Conservation (phyloP, 176 grass and related monocot genomes). For the bread wheat (Triticum aestivum) region DNA sequence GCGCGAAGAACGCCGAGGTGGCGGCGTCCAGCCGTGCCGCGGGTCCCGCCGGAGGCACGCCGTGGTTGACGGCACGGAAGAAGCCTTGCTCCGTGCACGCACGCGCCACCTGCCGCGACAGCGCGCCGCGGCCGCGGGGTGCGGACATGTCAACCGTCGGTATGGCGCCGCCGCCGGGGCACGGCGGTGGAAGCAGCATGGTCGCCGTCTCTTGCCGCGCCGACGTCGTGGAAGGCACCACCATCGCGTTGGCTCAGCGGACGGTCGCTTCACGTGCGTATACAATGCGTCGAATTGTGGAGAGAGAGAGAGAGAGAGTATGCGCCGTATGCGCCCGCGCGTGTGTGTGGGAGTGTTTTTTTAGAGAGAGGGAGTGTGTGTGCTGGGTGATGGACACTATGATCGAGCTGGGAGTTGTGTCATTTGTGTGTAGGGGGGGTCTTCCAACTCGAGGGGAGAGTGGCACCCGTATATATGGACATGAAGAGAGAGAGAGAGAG, state of each 20-base stretch:
- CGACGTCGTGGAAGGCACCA: slow-evolving; percentile 55
- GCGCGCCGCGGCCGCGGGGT: slow-evolving; percentile 13
- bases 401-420: slow-evolving; percentile 17
- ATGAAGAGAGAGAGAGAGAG: neutral
- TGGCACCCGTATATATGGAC: slow-evolving; percentile 40
- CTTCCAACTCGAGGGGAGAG: slow-evolving; percentile 16
- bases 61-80: slow-evolving; percentile 75
- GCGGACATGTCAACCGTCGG: slow-evolving; percentile 71
- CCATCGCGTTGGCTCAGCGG: slow-evolving; percentile 34
- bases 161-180: slow-evolving; percentile 14
- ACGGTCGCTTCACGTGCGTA: neutral
- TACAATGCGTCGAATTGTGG: neutral
- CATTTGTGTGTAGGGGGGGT: slow-evolving; percentile 21
- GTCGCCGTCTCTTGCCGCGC: slow-evolving; percentile 16
- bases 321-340: neutral
- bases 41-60: slow-evolving; percentile 20
- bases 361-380: neutral
- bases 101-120: slow-evolving; percentile 38
- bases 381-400: neutral
- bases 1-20: slow-evolving; percentile 57
- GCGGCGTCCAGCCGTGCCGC: slow-evolving; percentile 56
- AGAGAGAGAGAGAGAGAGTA: neutral
- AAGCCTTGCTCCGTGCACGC: slow-evolving; percentile 72
- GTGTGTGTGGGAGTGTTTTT: too few relatives aligned
- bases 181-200: neutral